Evolutionary conservation across 1,284 basidiomycete species (phyloP), one percentile per base, ranked within the genome.

Genomic region (Boletellus deceptivus): DNA sequence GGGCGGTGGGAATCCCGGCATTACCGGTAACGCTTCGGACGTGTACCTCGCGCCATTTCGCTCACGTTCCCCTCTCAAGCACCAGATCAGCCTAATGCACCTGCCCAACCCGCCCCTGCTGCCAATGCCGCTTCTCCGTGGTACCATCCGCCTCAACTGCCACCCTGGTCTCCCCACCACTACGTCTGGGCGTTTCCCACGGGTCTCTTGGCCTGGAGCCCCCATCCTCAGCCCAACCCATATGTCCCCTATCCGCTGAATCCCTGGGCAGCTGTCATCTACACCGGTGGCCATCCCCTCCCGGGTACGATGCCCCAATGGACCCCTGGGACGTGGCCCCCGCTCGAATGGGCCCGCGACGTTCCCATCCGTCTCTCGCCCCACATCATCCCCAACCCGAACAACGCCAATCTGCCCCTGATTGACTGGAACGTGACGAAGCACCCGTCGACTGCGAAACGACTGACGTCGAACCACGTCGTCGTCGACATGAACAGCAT

Each of bases 351-450:
- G 58, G 37, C 54, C 13, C 50, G 18, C 16, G 50, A 61, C 31
- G 11, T 63, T 29, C 61, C 61, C 17, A 55, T 71, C 27, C 54
- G 51, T 25, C 60, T 75, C 43, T 65, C 66, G 1, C 70, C 68
- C 0, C 57, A 62, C 52, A 52, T 75, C 4, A 64, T 68, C 22
- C 69, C 69, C 6, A 75, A 75, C 41, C 72, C 72, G 0, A 53
- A 58, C 31, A 65, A 67, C 31, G 44, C 63, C 13, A 42, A 60
- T 16, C 48, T 67, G n/a, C 71, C 74, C 6, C 52, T 61, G 40
- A 57, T 74, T 31, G 42, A 61, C 16, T 75, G 73, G 73, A 71
- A 75, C 53, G 42, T 75, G 31, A 60, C 69, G 6, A 63, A 64
- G 34, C 60, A 63, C 34, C 72, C 72, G 0, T 50, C 58, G 7